phyloP scores from a whole-genome alignment of 2,329 filamentous ascomycete species.

The Sarocladium oryzae region DNA sequence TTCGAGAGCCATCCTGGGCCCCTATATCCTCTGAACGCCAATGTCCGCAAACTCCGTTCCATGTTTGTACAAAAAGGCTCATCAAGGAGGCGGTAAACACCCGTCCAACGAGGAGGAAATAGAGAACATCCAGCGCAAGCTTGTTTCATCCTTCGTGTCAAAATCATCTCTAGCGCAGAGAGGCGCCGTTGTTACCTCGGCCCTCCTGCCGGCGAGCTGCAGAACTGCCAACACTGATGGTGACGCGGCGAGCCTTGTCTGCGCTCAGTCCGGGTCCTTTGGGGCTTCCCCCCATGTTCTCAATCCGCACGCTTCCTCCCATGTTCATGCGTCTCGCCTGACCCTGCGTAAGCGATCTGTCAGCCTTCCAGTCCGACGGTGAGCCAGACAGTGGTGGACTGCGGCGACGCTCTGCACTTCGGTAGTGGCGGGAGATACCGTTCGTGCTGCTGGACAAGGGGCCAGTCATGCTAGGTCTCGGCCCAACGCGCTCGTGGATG shows the following conservation, averaged over 20 bases:
- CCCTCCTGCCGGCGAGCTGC: conserved; percentile 23
- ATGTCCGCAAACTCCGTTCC: conserved; percentile 5
- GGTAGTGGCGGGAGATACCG: conserved; percentile 48
- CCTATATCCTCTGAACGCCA: not conserved
- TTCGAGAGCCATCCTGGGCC: not conserved
- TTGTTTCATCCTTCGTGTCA: conserved; percentile 3
- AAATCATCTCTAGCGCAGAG: conserved; percentile 19
- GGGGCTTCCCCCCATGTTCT: conserved; percentile 14
- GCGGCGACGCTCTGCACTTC: conserved; percentile 43
- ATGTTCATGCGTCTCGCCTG: conserved; percentile 54
- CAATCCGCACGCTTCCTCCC: conserved; percentile 32
- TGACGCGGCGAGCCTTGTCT: conserved; percentile 28
- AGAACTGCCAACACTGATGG: conserved; percentile 27
- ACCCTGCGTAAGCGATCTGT: conserved; percentile 42
- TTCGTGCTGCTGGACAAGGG: conserved; percentile 43
- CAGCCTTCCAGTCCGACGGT: conserved; percentile 32
- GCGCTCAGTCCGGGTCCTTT: conserved; percentile 14
- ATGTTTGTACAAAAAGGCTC: conserved; percentile 10
- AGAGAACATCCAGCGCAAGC: conserved; percentile 7
- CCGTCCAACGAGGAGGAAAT: not conserved
- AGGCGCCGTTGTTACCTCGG: conserved; percentile 19
- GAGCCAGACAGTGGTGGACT: conserved; percentile 50
- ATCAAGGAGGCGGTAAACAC: too few species aligned
- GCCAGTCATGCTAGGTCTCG: conserved; percentile 32
- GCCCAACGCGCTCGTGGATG: conserved; percentile 20